These are phyloP conservation scores for Annulohypoxylon maeteangense DNA, from an alignment of 495 filamentous ascomycete species.

Conservation along the genomic window DNA sequence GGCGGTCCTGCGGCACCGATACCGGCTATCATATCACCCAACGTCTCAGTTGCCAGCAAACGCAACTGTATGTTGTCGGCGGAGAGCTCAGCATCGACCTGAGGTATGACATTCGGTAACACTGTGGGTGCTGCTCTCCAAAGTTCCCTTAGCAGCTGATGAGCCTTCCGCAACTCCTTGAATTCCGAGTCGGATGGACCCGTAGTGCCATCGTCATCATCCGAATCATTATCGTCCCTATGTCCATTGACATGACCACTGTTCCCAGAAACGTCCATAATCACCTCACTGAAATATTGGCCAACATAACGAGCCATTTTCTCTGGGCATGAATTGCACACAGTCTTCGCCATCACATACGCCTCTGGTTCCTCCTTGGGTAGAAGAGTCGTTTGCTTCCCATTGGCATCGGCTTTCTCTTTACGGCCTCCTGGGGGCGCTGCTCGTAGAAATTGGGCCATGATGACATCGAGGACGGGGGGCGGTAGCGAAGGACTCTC, in stretches of 20 bases:
- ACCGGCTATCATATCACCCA: constrained; percentile 92
- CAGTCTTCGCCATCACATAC: constrained; percentile 94
- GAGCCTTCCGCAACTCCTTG: constrained; percentile 87
- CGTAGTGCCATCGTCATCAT: constrained; percentile 70
- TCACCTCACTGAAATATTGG: constrained; percentile 97
- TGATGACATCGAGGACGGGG: constrained; percentile 90
- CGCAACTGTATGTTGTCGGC: constrained; percentile 89
- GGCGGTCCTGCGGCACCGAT: constrained; percentile 90
- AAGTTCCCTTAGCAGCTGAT: constrained; percentile 87
- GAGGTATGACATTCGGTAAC: constrained; percentile 91
- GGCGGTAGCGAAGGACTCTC: constrained; percentile 82
- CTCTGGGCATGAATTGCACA: constrained; percentile 90
- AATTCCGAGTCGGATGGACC: constrained; percentile 84
- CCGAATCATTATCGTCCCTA: constrained; percentile 70
- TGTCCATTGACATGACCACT: constrained; percentile 60
- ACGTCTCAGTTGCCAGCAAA: constrained; percentile 86
- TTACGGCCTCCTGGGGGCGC: constrained; percentile 69
- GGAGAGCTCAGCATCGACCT: constrained; percentile 90
- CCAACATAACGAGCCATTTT: constrained; percentile 94
- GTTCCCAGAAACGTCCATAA: constrained; percentile 81
- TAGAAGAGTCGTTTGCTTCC: constrained; percentile 76
- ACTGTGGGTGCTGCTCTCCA: constrained; percentile 93
- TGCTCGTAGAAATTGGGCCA: constrained; percentile 92
- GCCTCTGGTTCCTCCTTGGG: constrained; percentile 88
- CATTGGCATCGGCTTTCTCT: constrained; percentile 63